Evolutionary conservation across 306 rosid species (phyloP), one percentile per base, ranked within the genome.

Genomic region (Vigna angularis): DNA sequence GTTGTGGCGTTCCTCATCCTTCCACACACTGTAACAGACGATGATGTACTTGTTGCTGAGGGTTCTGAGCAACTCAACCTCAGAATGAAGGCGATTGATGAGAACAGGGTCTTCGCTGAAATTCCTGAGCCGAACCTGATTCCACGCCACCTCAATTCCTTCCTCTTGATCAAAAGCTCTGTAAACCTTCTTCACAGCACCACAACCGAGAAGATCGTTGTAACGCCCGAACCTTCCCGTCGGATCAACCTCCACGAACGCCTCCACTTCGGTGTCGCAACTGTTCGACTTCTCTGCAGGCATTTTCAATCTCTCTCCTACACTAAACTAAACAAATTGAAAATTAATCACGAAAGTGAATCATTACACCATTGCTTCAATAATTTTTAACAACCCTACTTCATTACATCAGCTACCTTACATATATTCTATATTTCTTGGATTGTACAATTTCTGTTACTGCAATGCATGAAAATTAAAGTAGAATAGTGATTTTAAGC

Each of bases 101-200:
- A 94, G 80, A 40, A 81, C 86, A 38, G 91, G 95, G 52, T 92
- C 91, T 0, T 91, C 89, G 17, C 89, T 83, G 79, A 90, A 90
- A 49, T 81, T 83, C 73, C 90, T 75, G 66, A 94, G 83, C 3
- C 87, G 86, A 57, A 94, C 98, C 86, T 92, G 96, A 77, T 92
- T 94, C 98, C 97, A 94, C 12, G 98, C 98, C 48, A 94, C 97
- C 84, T 94, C 98, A 32, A 73, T 92, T 5, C 98, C 98, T 83
- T 94, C 96, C 81, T 88, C 86, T 76, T 89, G 97, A 89, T 94
- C 98, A 80, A 94, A 94, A 3, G 86, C 97, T 82, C 97, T 78
- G 49, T 92, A 94, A 6, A 94, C 98, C 72, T 86, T 94, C 75
- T 94, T 94, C 82, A 94, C 93, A 13, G 97, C 96, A 40, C 98